These are phyloP conservation scores for Alternaria panax DNA, from an alignment of 2,329 filamentous ascomycete genomes.

Conservation along the genomic window DNA sequence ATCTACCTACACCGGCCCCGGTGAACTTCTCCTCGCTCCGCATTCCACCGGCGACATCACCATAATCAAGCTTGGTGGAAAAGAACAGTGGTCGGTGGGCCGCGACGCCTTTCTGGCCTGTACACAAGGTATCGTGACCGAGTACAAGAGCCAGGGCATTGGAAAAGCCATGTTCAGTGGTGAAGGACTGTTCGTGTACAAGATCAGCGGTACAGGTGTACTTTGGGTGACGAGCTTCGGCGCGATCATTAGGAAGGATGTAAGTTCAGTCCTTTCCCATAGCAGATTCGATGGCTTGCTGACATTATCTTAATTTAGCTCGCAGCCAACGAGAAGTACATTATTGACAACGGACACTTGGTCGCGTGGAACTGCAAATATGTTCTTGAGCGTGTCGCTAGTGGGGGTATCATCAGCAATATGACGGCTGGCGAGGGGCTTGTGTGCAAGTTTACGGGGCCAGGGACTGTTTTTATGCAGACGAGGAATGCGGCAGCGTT, in stretches of 20 bases:
- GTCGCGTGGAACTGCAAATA: constrained; percentile 99
- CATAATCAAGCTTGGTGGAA: constrained; percentile 74
- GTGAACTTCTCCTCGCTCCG: constrained; percentile 86
- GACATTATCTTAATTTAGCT: neutral
- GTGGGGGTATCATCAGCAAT: constrained; percentile 90
- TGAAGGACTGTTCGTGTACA: constrained; percentile 90
- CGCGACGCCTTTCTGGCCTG: constrained; percentile 85
- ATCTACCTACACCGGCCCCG: constrained; percentile 86
- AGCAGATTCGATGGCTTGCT: neutral
- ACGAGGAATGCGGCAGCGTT: constrained; percentile 81
- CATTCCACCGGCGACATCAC: constrained; percentile 84
- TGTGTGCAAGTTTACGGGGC: constrained; percentile 90
- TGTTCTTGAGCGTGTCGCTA: constrained; percentile 85
- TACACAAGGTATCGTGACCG: constrained; percentile 86
- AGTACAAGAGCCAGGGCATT: constrained; percentile 85
- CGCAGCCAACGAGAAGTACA: constrained; percentile 75
- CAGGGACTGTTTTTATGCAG: constrained; percentile 90
- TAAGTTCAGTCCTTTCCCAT: constrained; percentile 57
- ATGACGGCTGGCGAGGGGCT: constrained; percentile 83
- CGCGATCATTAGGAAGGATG: constrained; percentile 92
- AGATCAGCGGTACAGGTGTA: constrained; percentile 79
- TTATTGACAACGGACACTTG: constrained; percentile 90
- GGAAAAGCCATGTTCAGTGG: constrained; percentile 93
- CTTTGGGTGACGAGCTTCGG: constrained; percentile 93
- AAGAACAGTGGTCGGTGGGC: constrained; percentile 82